Conservation (phyloP, 768 basidiomycete species). For the Gyrodon lividus region DNA sequence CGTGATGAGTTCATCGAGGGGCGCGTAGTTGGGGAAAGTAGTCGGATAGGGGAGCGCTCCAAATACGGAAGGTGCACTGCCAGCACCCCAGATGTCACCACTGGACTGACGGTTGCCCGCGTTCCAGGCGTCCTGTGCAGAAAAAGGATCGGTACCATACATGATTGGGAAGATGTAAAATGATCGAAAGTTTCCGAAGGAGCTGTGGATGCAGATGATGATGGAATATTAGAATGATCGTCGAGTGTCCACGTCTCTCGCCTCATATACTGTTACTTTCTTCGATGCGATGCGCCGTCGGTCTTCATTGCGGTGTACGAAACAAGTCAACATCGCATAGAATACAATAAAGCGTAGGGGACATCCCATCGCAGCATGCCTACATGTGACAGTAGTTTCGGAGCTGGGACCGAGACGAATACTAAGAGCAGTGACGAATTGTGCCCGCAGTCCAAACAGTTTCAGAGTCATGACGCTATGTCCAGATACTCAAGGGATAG, state of each 20-base stretch:
- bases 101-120: constrained; percentile 13
- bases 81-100: too few species aligned
- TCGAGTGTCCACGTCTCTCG: neutral
- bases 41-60: constrained; percentile 61
- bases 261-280: constrained; percentile 6
- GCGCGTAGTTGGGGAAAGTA: constrained; percentile 20
- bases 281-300: neutral
- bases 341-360: too few species aligned
- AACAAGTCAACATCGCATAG: neutral
- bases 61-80: constrained; percentile 49
- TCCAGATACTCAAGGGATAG: neutral
- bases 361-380: neutral
- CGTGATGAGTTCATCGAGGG: constrained; percentile 36
- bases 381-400: neutral
- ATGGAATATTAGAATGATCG: neutral
- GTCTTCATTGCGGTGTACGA: neutral
- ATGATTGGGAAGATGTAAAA: constrained; percentile 1
- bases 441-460: neutral
- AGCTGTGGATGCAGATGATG: neutral
- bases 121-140: constrained; percentile 23
- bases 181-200: neutral
- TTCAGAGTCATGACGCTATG: neutral
- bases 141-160: constrained; percentile 30
- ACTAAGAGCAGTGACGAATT: too few species aligned
- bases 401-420: neutral